Evolutionary conservation across 2,329 filamentous ascomycete species (phyloP), one percentile per base, ranked within the genome.

Genomic region (Fusarium sp.): DNA sequence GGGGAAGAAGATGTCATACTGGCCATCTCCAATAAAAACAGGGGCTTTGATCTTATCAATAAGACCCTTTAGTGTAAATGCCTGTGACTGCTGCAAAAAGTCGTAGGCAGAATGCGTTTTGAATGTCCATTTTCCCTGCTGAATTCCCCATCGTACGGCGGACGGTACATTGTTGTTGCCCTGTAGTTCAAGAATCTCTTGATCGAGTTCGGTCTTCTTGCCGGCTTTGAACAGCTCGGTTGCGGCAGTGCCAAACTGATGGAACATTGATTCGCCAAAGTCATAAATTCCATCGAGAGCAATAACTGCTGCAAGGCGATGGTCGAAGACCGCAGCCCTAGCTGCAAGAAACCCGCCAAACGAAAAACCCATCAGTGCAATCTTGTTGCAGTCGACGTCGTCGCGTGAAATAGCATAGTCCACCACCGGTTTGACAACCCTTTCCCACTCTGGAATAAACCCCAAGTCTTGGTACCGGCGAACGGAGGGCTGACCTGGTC

Each of bases 371-470:
- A 81, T 43, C 3, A 83, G 69, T 5, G 67, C 81, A 3, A 83
- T 37, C 29, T 76, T 57, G 69, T 67, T 42, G 10, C 49, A 27
- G 53, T 80, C 76, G 7, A 82, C 79, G 7, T 71, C 66, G 13
- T 64, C 64, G 4, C 69, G 55, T 3, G 60, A 58, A 3, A 77
- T 33, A 0, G 78, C 41, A 21, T 79, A 79, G 69, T 83, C 80
- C 1, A 84, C 69, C 2, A 83, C 71, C 0, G 81, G 80, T 0
- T 75, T 78, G 6, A 80, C 73, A 0, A 80, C 81, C 9, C 58
- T 71, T 67, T 82, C 79, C 81, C 81, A 84, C 20, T 83, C 75
- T 0, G 75, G 76, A 18, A 82, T 81, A 65, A 84, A 84, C 5
- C 79, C 80, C 2, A 83, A 43, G 5, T 75, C 67, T 36, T 84